Conservation (phyloP, 78 protist species). For the Cyanophora paradoxa region DNA sequence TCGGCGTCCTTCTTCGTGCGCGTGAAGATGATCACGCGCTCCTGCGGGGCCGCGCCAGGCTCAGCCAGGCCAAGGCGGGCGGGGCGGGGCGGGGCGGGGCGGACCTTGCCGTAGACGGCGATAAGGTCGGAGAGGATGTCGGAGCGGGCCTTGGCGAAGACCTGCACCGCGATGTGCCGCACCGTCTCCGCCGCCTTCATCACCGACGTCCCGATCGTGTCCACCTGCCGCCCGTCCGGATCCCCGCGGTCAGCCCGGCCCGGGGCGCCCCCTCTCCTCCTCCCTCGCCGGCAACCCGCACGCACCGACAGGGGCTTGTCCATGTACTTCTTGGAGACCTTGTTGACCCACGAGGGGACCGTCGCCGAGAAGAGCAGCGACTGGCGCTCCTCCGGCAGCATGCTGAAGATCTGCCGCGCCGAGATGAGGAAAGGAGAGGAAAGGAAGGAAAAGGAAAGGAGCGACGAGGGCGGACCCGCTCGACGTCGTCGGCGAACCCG, state of each 20-base stretch:
- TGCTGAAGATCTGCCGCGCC: no score
- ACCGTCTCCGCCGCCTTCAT: conserved; percentile 11
- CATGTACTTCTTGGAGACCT: conserved; percentile 9
- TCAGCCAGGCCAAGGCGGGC: background rate
- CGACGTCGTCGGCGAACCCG: conserved; percentile 35
- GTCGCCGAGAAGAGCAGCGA: conserved; percentile 15
- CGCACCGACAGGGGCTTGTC: no score
- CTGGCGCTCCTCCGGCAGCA: background rate
- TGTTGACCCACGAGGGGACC: conserved; percentile 8
- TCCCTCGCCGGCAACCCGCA: no score
- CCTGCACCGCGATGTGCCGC: background rate
- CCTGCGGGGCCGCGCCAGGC: no score
- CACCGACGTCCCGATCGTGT: no score
- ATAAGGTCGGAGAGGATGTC: conserved; percentile 9
- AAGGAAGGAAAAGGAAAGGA: no score
- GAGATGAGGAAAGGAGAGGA: no score
- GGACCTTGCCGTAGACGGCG: background rate
- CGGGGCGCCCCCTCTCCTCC: no score
- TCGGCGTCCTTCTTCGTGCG: conserved; percentile 47
- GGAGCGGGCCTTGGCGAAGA: background rate
- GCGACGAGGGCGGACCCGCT: no score
- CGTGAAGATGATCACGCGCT: conserved; percentile 43
- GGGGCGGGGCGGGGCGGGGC: background rate
- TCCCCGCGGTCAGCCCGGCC: no score
- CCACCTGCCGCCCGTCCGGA: no score